Percentiles rank a stretch among this genome's conserved stretches.
Conservation (phyloP, 768 basidiomycete species). For the Cystobasidium tubakii region DNA sequence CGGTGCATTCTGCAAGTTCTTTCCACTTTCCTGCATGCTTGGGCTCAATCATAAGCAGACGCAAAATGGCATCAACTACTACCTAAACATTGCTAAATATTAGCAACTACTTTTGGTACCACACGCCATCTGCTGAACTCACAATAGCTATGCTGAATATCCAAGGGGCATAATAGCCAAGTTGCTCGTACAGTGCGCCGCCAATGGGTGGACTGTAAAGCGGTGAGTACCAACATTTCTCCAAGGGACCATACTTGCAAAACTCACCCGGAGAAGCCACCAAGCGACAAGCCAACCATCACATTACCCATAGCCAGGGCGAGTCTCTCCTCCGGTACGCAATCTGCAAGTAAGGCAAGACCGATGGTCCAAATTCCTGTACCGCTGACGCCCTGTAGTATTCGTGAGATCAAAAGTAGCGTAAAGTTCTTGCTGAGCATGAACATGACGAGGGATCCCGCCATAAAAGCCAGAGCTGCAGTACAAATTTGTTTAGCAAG, state of each 20-base stretch:
- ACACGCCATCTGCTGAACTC: neutral
- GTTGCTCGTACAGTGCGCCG: slow-evolving; percentile 14
- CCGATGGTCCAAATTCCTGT: slow-evolving; percentile 21
- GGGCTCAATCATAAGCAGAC: slow-evolving; percentile 22
- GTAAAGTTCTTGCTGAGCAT: slow-evolving; percentile 39
- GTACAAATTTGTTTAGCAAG: neutral
- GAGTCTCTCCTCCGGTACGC: slow-evolving; percentile 23
- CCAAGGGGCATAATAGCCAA: slow-evolving; percentile 34
- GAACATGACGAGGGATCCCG: slow-evolving; percentile 42
- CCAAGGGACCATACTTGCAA: too few species aligned
- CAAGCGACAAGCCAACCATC: slow-evolving; percentile 20
- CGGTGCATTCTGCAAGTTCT: neutral
- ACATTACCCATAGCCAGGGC: slow-evolving; percentile 23
- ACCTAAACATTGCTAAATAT: slow-evolving; percentile 6
- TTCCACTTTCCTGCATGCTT: slow-evolving; percentile 13
- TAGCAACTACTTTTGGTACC: too few species aligned
- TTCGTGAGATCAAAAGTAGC: slow-evolving; percentile 38
- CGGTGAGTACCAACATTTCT: too few species aligned
- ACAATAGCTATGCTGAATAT: slow-evolving; percentile 33
- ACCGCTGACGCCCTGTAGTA: slow-evolving; percentile 40
- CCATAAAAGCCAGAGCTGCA: slow-evolving; percentile 43
- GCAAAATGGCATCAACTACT: slow-evolving; percentile 5
- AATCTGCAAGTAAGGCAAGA: slow-evolving; percentile 28
- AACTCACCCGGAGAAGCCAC: slow-evolving; percentile 20
- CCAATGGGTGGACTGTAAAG: slow-evolving; percentile 12